phyloP scores from a whole-genome alignment of 768 basidiomycete genomes.

The Leccinum incarnatum region DNA sequence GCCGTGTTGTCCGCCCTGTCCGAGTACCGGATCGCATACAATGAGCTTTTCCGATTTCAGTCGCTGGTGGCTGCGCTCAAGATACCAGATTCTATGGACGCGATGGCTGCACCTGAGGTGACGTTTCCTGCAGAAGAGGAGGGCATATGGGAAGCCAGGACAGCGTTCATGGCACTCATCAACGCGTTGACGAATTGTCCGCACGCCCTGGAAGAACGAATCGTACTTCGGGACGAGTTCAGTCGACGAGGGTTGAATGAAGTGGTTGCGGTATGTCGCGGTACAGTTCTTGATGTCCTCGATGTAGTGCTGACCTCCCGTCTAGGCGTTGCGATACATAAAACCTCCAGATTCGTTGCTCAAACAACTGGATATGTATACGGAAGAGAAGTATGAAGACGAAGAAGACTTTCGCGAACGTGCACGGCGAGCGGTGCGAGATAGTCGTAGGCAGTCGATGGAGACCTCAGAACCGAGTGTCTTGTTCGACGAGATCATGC shows the following conservation, averaged over 20 bases:
- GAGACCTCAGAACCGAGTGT: conserved; percentile 49
- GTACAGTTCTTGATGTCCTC: not conserved
- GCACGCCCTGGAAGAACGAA: conserved; percentile 73
- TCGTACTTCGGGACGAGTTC: conserved; percentile 81
- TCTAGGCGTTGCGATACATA: conserved; percentile 69
- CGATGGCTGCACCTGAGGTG: conserved; percentile 27
- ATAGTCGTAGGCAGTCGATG: conserved; percentile 18
- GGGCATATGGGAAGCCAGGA: conserved; percentile 79
- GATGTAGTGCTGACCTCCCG: not conserved
- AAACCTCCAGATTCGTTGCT: conserved; percentile 75
- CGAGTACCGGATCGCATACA: conserved; percentile 69
- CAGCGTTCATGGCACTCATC: conserved; percentile 71
- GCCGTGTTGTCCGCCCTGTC: conserved; percentile 76
- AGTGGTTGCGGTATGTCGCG: conserved; percentile 66
- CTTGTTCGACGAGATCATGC: conserved; percentile 59
- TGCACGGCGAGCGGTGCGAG: conserved; percentile 38
- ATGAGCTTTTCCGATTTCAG: conserved; percentile 80
- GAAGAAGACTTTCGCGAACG: conserved; percentile 80
- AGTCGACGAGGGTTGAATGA: conserved; percentile 80
- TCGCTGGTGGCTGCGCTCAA: conserved; percentile 63
- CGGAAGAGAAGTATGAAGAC: conserved; percentile 89
- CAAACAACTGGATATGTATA: conserved; percentile 78
- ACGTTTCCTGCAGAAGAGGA: conserved; percentile 54
- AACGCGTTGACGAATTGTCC: conserved; percentile 79
- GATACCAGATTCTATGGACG: conserved; percentile 44